These are phyloP conservation scores for Fusarium sp. DNA, from an alignment of 2,329 filamentous ascomycete genomes.

Conservation along the genomic window DNA sequence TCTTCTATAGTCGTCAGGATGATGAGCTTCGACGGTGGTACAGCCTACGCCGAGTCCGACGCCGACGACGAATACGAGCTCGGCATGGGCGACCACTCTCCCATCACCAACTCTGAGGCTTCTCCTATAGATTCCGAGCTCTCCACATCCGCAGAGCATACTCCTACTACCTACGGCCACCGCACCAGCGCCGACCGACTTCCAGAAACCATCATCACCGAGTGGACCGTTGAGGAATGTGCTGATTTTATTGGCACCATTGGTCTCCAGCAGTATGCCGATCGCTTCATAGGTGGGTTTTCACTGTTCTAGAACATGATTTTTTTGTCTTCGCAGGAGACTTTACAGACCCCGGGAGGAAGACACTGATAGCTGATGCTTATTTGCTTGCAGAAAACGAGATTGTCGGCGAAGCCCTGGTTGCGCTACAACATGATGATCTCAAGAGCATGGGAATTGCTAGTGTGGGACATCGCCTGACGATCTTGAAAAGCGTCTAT, in stretches of 20 bases:
- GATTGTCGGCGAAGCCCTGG: constrained; percentile 91
- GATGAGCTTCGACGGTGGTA: constrained; percentile 76
- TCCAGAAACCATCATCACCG: constrained; percentile 81
- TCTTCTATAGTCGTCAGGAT: constrained; percentile 47
- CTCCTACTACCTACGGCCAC: constrained; percentile 83
- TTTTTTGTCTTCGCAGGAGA: neutral
- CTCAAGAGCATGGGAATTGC: constrained; percentile 94
- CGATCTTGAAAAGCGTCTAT: constrained; percentile 95
- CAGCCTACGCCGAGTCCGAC: constrained; percentile 83
- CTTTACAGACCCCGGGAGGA: neutral
- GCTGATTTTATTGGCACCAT: constrained; percentile 89
- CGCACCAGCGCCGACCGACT: constrained; percentile 75
- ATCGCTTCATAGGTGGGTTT: constrained; percentile 83
- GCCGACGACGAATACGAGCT: constrained; percentile 89
- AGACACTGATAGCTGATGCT: constrained; percentile 37
- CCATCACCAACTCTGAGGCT: constrained; percentile 77
- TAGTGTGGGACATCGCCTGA: constrained; percentile 94
- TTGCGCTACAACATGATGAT: constrained; percentile 91
- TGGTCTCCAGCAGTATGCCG: constrained; percentile 85
- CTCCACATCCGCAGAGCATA: constrained; percentile 79
- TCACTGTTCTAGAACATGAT: constrained; percentile 10
- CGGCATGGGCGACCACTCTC: constrained; percentile 77
- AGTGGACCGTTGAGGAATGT: constrained; percentile 89
- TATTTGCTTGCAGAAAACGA: constrained; percentile 79
- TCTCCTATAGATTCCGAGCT: constrained; percentile 81